phyloP scores from a whole-genome alignment of 2,329 filamentous ascomycete genomes.

The Teratosphaeria epicoccoides region DNA sequence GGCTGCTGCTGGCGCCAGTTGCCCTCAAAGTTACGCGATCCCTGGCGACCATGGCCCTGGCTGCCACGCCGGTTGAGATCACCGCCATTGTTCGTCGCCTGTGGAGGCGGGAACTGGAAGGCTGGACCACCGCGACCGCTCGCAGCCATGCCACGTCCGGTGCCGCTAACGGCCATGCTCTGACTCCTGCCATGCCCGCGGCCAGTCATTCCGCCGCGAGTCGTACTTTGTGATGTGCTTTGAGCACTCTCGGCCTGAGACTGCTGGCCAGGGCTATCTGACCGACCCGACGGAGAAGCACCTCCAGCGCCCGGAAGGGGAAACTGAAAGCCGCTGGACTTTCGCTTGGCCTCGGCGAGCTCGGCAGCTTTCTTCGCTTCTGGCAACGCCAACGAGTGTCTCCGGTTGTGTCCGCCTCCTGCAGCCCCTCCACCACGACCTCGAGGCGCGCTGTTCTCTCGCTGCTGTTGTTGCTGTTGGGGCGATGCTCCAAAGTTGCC shows the following conservation, averaged over 20 bases:
- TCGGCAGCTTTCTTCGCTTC: constrained; percentile 98
- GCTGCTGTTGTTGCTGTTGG: constrained; percentile 52
- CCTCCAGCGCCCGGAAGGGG: constrained; percentile 59
- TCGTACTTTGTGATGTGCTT: constrained; percentile 14
- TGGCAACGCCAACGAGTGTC: constrained; percentile 86
- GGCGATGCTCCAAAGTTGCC: constrained; percentile 34
- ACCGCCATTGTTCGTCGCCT: constrained; percentile 42
- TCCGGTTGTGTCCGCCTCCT: constrained; percentile 72
- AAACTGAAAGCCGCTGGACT: constrained; percentile 89
- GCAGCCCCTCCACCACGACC: constrained; percentile 56
- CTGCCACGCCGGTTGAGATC: constrained; percentile 71
- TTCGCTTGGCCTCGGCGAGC: constrained; percentile 90
- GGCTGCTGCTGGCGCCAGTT: constrained; percentile 80
- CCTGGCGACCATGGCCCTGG: constrained; percentile 66
- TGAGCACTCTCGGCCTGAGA: constrained; percentile 4
- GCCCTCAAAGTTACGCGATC: constrained; percentile 90
- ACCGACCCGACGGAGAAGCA: constrained; percentile 39
- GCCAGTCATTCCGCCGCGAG: constrained; percentile 28
- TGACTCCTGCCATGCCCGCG: constrained; percentile 61
- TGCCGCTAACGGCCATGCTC: constrained; percentile 64
- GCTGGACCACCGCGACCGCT: constrained; percentile 52
- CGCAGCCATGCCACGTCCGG: constrained; percentile 54
- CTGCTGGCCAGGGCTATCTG: constrained; percentile 45
- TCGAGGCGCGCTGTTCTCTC: constrained; percentile 57
- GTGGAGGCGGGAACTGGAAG: constrained; percentile 53